Evolutionary conservation across 1,139 yeast genomes (phyloP).

Genomic region (Blastobotrys serpentis): DNA sequence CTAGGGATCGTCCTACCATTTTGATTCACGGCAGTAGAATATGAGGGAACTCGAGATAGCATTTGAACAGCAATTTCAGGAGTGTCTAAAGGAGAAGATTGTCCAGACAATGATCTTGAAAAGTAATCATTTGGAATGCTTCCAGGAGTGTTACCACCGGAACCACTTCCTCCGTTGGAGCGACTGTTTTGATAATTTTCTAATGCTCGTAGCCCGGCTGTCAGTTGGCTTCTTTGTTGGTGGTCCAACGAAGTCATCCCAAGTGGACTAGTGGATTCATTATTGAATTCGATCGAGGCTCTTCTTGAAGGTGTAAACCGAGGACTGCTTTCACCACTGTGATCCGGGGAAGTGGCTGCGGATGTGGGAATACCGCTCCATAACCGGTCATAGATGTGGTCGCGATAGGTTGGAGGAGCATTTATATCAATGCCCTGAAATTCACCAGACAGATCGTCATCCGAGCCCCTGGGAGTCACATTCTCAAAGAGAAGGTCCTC

Average conservation of each 20-base stretch:
- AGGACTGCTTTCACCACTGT: conserved; percentile 48
- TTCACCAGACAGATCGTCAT: conserved; percentile 16
- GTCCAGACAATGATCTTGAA: not conserved
- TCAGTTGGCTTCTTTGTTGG: conserved; percentile 31
- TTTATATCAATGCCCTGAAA: conserved; percentile 19
- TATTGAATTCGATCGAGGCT: conserved; percentile 31
- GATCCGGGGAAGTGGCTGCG: conserved; percentile 54
- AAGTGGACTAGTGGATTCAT: conserved; percentile 23
- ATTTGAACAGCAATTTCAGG: conserved; percentile 46
- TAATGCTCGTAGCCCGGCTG: conserved; percentile 34
- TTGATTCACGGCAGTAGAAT: conserved; percentile 58
- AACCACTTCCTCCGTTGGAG: conserved; percentile 19
- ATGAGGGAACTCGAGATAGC: conserved; percentile 76
- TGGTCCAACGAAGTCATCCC: conserved; percentile 35
- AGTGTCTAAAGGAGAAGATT: conserved; percentile 16
- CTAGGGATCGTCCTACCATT: conserved; percentile 26
- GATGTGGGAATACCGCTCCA: conserved; percentile 67
- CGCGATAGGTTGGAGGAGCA: conserved; percentile 90
- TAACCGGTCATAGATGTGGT: conserved; percentile 79
- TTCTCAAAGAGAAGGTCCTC: conserved; percentile 27
- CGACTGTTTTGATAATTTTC: conserved; percentile 28
- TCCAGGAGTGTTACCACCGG: conserved; percentile 33
- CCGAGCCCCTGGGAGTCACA: conserved; percentile 25
- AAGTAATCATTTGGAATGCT: conserved; percentile 9
- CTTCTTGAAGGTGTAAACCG: conserved; percentile 29